phyloP scores from a whole-genome alignment of 2,329 filamentous ascomycete species.

The Helotiales sp. region DNA sequence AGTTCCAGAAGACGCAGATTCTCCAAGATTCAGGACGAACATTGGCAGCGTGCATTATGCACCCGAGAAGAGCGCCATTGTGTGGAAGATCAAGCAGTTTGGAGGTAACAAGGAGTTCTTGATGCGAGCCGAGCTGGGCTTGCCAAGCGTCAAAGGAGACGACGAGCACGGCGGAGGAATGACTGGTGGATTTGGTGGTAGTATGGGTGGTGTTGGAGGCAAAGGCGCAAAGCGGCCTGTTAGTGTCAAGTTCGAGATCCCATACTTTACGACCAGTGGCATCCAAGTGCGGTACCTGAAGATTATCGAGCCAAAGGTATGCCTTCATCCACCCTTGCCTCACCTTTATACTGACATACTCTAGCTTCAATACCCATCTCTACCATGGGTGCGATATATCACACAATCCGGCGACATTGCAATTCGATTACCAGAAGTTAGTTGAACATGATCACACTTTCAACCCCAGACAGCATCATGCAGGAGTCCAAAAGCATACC shows the following conservation, averaged over 20 bases:
- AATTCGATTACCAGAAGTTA: constrained; percentile 80
- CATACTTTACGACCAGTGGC: constrained; percentile 99
- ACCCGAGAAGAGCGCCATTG: constrained; percentile 93
- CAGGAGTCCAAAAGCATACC: neutral
- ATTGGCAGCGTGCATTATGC: constrained; percentile 97
- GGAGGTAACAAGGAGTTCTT: constrained; percentile 97
- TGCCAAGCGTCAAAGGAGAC: constrained; percentile 91
- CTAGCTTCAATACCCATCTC: constrained; percentile 93
- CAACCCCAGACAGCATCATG: neutral
- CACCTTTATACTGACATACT: constrained; percentile 4
- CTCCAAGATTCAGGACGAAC: constrained; percentile 93
- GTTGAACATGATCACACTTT: constrained; percentile 12
- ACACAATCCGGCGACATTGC: constrained; percentile 97
- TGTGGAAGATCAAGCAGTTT: constrained; percentile 99
- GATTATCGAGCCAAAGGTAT: constrained; percentile 98
- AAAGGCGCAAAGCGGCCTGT: constrained; percentile 94
- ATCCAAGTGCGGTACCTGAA: constrained; percentile 98
- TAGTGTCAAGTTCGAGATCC: constrained; percentile 99
- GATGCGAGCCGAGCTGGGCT: constrained; percentile 93
- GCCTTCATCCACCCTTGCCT: constrained; percentile 31
- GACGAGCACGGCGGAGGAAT: constrained; percentile 95
- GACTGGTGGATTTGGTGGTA: constrained; percentile 95
- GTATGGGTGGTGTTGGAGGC: constrained; percentile 86
- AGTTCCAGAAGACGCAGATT: constrained; percentile 95
- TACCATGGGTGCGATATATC: constrained; percentile 98